Base-by-base conservation (phyloP, 2,329 filamentous ascomycete genomes). In the Penicillium rolfsii region DNA sequence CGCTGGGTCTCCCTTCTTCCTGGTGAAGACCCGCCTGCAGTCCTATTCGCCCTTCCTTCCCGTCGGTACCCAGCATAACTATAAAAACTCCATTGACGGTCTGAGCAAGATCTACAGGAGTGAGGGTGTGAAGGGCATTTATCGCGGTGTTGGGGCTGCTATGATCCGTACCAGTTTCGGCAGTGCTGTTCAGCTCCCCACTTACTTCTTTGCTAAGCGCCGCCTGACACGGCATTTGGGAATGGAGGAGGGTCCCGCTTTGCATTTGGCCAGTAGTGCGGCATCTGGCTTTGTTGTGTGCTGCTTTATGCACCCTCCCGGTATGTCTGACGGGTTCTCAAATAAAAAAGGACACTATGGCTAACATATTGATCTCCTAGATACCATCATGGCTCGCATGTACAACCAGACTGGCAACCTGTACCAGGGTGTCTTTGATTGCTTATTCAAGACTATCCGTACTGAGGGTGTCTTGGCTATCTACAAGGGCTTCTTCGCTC, bases 371-470 rank as follows among this genome's bases (percentile, higher is more conserved):
- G 11, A 16, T 45, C 5, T 35, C 58, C 50, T 63, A 85, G 95
- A 99, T 77, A 99, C 95, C 5, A 91, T 99, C 79, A 99, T 99
- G 95, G 95, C 92, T 64, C 90, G 95, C 64, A 89, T 99, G 83
- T 99, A 99, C 83, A 99, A 99, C 82, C 95, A 99, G 77, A 96
- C 93, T 64, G 95, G 95, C 55, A 96, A 97, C 75, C 84, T 99
- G n/a, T 99, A 99, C 83, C 89, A 85, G 68, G 91, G 93, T 60
- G 91, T 96, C 4, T 91, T 96, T 65, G 95, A 99, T 79, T 99
- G 95, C 76, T 79, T 98, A 62, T 87, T 85, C 75, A 93, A 97
- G 80, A 99, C 95, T 0, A 84, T 99, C 63, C 89, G 89, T 74
- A 97, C 92, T 0, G 95, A 99, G 76, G 95, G 95, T 24, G 71